Base-by-base conservation (phyloP, 2,329 filamentous ascomycete species). In the Diaporthe batatas region DNA sequence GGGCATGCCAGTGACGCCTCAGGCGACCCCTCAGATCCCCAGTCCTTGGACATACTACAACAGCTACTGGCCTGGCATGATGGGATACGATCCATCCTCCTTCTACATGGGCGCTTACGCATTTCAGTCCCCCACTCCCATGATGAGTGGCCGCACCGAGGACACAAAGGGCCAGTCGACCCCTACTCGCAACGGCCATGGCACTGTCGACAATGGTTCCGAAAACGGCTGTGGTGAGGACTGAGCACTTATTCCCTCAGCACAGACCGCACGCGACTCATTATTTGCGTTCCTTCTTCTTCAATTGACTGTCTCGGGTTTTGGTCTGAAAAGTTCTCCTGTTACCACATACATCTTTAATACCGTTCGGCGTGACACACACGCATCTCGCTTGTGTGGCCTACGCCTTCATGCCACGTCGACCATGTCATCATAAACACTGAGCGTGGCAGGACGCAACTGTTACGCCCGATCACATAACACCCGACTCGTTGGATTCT, bases 11-110 rank as follows among this genome's bases (percentile, higher is more conserved):
- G 54, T 68, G 68, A 71, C 72, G 34, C 72, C 72, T 51, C 71
- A 72, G 55, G 32, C 68, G 16, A 67, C 68, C 8, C 72, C 72
- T 25, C 68, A 53, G 58, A 54, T 73, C 14, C 44, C 68, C 44
- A 74, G 72, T 47, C 72, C 72, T 34, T 74, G 72, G 72, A 36
- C 53, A 8, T 74, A 74, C 72, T 74, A 74, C 62, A 57, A 64
- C 69, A 23, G 23, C 47, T 64, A 72, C 69, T 74, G 72, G 72
- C 62, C 72, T 25, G 39, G 47, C 64, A 68, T 68, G 62, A 68
- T 68, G 68, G 54, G 51, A 36, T 68, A 68, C 55, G 72, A 72
- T 47, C 62, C 69, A 10, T 55, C 72, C 42, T 32, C 39, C 29
- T 53, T 59, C 34, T 68, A 68, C 59, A 73, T 73, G 72, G 32